Evolutionary conservation across 345 rosid species (phyloP).

Genomic region (Citrus maxima): DNA sequence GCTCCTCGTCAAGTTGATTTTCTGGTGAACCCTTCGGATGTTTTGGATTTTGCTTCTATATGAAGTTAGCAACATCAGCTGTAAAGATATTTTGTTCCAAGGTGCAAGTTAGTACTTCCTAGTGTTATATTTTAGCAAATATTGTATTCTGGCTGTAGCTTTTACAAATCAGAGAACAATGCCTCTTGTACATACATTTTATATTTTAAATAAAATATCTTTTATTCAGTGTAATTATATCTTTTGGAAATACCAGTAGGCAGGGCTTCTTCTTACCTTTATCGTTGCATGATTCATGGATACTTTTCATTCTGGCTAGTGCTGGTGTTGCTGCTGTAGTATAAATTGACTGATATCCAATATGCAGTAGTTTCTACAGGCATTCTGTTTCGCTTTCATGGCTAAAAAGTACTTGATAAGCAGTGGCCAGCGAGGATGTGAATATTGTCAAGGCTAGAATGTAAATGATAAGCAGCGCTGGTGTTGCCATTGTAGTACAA

Average conservation of each 20-base stretch:
- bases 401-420: slow-evolving; percentile 7
- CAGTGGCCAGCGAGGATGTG: neutral
- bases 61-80: slow-evolving; percentile 54
- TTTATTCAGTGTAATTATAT: slow-evolving; percentile 23
- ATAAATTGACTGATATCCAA: slow-evolving; percentile 8
- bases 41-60: slow-evolving; percentile 42
- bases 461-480: neutral
- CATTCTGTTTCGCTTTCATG: neutral
- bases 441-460: neutral
- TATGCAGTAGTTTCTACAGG: slow-evolving; percentile 12
- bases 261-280: neutral
- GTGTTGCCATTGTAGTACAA: slow-evolving; percentile 4
- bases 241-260: neutral
- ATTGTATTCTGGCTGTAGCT: slow-evolving; percentile 53
- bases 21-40: slow-evolving; percentile 47
- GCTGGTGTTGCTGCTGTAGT: slow-evolving; percentile 2
- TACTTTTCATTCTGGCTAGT: slow-evolving; percentile 4
- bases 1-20: slow-evolving; percentile 41
- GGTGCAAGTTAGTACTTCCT: slow-evolving; percentile 46
- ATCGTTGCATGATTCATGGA: slow-evolving; percentile 1
- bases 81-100: slow-evolving; percentile 56
- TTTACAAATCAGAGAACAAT: slow-evolving; percentile 52
- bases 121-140: slow-evolving; percentile 47
- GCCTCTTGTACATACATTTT: slow-evolving; percentile 83
- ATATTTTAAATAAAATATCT: slow-evolving; percentile 59